Percentiles rank a stretch among this genome's conserved stretches.
These are phyloP conservation scores for Tylopilus subfusipes DNA, from an alignment of 768 basidiomycete genomes.

Conservation along the genomic window DNA sequence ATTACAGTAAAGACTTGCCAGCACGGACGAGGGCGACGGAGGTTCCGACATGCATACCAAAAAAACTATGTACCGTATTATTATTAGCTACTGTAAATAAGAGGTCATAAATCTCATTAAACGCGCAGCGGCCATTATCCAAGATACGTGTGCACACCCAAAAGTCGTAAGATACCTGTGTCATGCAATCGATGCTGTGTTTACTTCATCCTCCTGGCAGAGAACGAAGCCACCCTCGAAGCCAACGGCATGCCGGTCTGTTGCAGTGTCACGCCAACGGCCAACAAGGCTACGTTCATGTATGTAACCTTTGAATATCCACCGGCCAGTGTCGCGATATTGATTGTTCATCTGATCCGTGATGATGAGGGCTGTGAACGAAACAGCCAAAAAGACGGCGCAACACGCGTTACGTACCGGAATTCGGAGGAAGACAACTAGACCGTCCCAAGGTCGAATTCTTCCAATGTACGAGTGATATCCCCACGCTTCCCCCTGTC, in stretches of 20 bases:
- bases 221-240: slow-evolving; percentile 49
- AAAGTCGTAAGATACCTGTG: slow-evolving; percentile 14
- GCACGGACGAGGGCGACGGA: neutral
- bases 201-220: slow-evolving; percentile 31
- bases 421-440: slow-evolving; percentile 43
- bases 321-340: slow-evolving; percentile 36
- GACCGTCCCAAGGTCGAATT: slow-evolving; percentile 50
- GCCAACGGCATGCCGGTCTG: slow-evolving; percentile 38
- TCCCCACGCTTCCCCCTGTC: slow-evolving; percentile 49
- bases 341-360: slow-evolving; percentile 34
- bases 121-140: slow-evolving; percentile 10
- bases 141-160: slow-evolving; percentile 5
- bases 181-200: slow-evolving; percentile 16
- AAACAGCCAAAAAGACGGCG: neutral
- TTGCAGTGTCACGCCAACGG: slow-evolving; percentile 51
- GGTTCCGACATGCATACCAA: neutral
- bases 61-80: slow-evolving; percentile 6
- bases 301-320: slow-evolving; percentile 53
- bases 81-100: slow-evolving; percentile 11
- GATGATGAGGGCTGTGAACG: slow-evolving; percentile 7
- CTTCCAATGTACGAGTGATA: slow-evolving; percentile 44
- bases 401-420: slow-evolving; percentile 35
- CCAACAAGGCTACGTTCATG: slow-evolving; percentile 49
- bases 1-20: neutral
- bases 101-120: slow-evolving; percentile 10